phyloP scores from a whole-genome alignment of 176 grass and related monocot genomes.

The Oryza brachyantha region DNA sequence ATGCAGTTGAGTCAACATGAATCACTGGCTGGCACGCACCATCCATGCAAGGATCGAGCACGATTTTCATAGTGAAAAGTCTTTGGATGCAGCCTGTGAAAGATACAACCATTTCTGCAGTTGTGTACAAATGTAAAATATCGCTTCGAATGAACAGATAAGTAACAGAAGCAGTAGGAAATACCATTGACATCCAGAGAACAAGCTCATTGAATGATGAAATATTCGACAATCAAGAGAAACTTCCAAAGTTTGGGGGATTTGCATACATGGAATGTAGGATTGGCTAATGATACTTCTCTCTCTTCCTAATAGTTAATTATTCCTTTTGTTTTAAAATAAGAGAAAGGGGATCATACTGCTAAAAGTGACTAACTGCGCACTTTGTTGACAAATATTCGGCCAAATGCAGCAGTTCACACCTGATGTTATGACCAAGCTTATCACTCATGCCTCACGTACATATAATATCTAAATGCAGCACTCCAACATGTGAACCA shows the following conservation, averaged over 20 bases:
- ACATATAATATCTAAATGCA: background rate
- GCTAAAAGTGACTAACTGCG: background rate
- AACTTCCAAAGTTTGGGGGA: slow-evolving; percentile 14
- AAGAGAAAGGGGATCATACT: background rate
- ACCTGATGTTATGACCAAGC: slow-evolving; percentile 4
- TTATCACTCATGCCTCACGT: background rate
- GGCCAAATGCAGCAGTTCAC: background rate
- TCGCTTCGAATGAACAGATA: background rate
- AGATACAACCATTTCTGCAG: background rate
- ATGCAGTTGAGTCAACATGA: background rate
- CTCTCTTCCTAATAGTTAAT: background rate
- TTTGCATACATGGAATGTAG: background rate
- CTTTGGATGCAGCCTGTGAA: background rate
- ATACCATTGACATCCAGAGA: background rate
- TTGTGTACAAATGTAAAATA: background rate
- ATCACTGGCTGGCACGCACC: background rate
- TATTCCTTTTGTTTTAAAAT: background rate
- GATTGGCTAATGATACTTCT: background rate
- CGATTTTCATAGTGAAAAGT: background rate
- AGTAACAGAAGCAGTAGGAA: background rate
- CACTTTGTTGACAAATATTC: slow-evolving; percentile 12
- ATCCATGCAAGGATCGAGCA: background rate
- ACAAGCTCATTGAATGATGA: background rate
- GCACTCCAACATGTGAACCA: background rate
- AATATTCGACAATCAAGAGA: background rate